phyloP scores from a whole-genome alignment of 169 alveolate species.

The Cardiosporidium cionae region DNA sequence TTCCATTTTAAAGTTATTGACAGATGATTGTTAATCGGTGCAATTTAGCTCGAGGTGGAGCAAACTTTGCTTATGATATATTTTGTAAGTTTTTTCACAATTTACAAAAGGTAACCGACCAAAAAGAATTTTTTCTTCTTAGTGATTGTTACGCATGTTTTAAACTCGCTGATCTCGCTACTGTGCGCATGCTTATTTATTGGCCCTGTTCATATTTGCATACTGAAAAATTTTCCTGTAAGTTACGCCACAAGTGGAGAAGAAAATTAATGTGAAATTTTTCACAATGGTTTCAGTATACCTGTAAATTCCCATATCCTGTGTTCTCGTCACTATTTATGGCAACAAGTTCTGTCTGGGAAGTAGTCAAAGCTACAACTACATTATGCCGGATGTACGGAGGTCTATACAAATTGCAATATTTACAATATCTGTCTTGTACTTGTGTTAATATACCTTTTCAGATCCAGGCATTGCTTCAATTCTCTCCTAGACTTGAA shows the following conservation, averaged over 20 bases:
- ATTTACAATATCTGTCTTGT: too few relatives aligned
- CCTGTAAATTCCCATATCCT: conserved; percentile 73
- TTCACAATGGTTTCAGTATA: conserved; percentile 36
- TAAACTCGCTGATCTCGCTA: conserved; percentile 65
- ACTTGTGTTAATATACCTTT: too few relatives aligned
- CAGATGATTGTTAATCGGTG: background rate
- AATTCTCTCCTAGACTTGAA: too few relatives aligned
- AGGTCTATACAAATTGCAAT: too few relatives aligned
- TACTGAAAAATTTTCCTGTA: conserved; percentile 69
- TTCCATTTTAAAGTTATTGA: background rate
- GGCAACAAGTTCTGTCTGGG: conserved; percentile 68
- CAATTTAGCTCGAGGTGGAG: background rate
- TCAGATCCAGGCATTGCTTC: too few relatives aligned
- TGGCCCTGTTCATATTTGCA: conserved; percentile 69
- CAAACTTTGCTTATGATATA: background rate
- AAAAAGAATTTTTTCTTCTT: conserved; percentile 37
- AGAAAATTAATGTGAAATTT: background rate
- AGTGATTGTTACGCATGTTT: conserved; percentile 61
- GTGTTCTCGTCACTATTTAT: conserved; percentile 62
- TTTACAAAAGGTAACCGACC: background rate
- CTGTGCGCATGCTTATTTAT: conserved; percentile 68
- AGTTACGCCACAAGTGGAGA: background rate
- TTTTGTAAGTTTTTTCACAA: background rate
- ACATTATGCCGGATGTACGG: conserved; percentile 13
- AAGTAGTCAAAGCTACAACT: conserved; percentile 47